Percentiles rank a stretch among this genome's conserved stretches.
These are phyloP conservation scores for Halophytophthora batemanensis DNA, from an alignment of 352 stramenopile genomes.

Conservation along the genomic window DNA sequence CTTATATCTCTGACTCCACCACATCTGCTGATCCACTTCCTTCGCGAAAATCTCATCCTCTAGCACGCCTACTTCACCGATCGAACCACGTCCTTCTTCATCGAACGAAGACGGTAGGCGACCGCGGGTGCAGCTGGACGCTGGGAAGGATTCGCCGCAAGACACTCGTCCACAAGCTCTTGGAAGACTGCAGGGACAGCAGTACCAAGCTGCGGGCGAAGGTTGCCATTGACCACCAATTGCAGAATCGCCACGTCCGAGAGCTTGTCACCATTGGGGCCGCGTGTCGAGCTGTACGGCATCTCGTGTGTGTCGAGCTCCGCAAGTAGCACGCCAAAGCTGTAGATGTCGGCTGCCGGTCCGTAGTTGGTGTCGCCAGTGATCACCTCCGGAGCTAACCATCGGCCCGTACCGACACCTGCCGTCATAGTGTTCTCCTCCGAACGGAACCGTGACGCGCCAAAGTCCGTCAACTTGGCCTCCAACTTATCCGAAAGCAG, in stretches of 20 bases:
- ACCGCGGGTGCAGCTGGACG: conserved; percentile 24
- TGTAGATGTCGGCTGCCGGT: conserved; percentile 42
- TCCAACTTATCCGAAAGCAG: conserved; percentile 25
- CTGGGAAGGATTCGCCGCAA: conserved; percentile 19
- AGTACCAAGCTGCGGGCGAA: conserved; percentile 26
- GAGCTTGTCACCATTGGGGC: conserved; percentile 16
- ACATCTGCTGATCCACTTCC: too few species aligned
- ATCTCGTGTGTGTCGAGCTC: conserved; percentile 51
- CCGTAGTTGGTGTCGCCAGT: conserved; percentile 23
- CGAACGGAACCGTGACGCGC: conserved; percentile 33
- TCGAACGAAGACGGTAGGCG: conserved; percentile 26
- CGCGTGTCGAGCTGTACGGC: conserved; percentile 31
- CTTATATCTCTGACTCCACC: too few species aligned
- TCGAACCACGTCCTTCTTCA: conserved; percentile 19
- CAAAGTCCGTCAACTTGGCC: conserved; percentile 51
- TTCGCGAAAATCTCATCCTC: too few species aligned
- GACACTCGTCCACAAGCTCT: conserved; percentile 28
- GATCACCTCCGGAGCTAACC: conserved; percentile 48
- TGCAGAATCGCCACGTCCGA: conserved; percentile 35
- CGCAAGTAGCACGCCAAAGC: conserved; percentile 38
- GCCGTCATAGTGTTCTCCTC: conserved; percentile 34
- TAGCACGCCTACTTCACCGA: too few species aligned
- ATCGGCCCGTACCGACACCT: conserved; percentile 31
- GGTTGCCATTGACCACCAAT: conserved; percentile 26
- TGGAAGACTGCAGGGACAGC: conserved; percentile 22